phyloP scores from a whole-genome alignment of 2,329 filamentous ascomycete species.

The Penicillium hesseltinei region DNA sequence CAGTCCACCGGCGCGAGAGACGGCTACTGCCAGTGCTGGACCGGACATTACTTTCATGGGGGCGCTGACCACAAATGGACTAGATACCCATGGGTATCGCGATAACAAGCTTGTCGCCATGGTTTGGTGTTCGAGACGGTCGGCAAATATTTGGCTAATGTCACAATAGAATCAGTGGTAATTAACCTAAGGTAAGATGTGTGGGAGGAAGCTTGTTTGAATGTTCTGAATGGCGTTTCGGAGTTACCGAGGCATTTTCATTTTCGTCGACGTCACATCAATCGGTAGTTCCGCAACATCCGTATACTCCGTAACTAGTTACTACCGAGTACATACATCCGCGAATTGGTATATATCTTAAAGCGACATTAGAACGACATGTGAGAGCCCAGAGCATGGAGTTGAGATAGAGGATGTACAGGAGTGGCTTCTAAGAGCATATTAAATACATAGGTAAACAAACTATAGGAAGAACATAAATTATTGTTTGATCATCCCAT shows the following conservation, averaged over 20 bases:
- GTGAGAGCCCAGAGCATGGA: no score
- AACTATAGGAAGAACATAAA: no score
- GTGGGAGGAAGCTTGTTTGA: background rate
- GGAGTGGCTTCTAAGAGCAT: no score
- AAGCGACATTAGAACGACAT: no score
- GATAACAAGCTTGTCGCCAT: slow-evolving; percentile 22
- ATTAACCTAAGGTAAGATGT: no score
- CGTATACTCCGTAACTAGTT: background rate
- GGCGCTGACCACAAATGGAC: slow-evolving; percentile 61
- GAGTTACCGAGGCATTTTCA: background rate
- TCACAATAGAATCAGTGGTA: background rate
- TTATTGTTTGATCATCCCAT: no score
- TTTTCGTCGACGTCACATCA: slow-evolving; percentile 1
- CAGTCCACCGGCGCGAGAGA: slow-evolving; percentile 56
- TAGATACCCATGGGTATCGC: slow-evolving; percentile 59
- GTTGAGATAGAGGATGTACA: no score
- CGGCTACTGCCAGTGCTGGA: slow-evolving; percentile 58
- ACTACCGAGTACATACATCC: background rate
- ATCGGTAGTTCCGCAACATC: background rate
- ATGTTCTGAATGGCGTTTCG: background rate
- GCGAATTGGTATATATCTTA: no score
- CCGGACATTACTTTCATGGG: slow-evolving; percentile 69
- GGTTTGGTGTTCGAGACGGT: background rate
- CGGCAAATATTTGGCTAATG: background rate
- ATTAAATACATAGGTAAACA: no score